Base-by-base conservation (phyloP, 2,329 filamentous ascomycete genomes). In the Tolypocladium album region DNA sequence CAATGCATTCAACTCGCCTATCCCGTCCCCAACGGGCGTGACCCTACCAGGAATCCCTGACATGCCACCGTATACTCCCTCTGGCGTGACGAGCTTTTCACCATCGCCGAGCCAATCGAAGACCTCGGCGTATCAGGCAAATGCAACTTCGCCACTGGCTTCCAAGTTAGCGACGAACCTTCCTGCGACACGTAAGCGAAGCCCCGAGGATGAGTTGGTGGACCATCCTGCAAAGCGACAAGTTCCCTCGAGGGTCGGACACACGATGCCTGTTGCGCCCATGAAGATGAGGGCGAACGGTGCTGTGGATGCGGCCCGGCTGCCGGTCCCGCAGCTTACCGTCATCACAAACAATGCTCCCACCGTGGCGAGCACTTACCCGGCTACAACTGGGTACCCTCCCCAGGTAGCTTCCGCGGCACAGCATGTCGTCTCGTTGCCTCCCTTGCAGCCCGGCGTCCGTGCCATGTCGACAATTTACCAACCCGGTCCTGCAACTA, bases 381-480 rank as follows among this genome's bases (percentile, higher is more conserved):
- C 74, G 12, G 61, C 69, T 22, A 66, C 75, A 45, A 70, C 74
- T 11, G 72, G 75, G 47, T 82, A 77, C 63, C 69, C 74, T 55
- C 68, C 75, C 3, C 75, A 79, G 50, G 74, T 75, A 47, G 72
- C 78, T 17, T 45, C 60, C 45, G 73, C 64, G 31, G 61, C 62
- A 34, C 66, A 69, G 59, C 63, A 63, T 45, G 61, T 71, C 59
- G 75, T 85, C 27, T 86, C 88, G 27, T 76, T 89, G 12, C 86
- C 87, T 17, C 82, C 87, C 2, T 72, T 89, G 20, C 81, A 82
- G 17, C 76, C 81, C 15, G 79, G 80, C n/a, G 74, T 82, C 42
- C 84, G 89, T 56, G 84, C 90, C 11, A 92, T 96, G 87, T 82
- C 88, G 8, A 85, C 88, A 22, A 87, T 92, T 1, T 96, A 89